Percentiles rank a stretch among this genome's conserved stretches.
Conservation (phyloP, 2,329 filamentous ascomycete genomes). For the Aureobasidium uvarum region DNA sequence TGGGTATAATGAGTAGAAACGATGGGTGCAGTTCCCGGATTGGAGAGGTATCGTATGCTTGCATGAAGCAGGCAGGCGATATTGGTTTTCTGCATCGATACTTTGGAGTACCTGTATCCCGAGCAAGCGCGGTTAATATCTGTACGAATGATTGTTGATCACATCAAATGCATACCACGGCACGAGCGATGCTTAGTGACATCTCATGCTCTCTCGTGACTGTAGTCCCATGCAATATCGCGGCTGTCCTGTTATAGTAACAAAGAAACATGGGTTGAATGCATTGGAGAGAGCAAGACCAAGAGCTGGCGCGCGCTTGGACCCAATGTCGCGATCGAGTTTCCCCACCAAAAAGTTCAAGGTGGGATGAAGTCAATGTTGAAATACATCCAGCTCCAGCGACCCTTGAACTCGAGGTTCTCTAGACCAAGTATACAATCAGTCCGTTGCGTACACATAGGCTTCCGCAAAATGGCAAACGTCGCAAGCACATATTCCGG, state of each 20-base stretch:
- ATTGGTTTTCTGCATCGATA: conserved; percentile 9
- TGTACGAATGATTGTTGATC: background rate
- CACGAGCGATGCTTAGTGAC: background rate
- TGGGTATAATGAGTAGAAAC: background rate
- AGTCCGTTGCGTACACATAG: conserved; percentile 34
- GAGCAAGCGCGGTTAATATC: background rate
- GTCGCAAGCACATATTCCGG: conserved; percentile 38
- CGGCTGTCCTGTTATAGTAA: background rate
- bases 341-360: conserved; percentile 24
- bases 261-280: background rate
- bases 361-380: conserved; percentile 23
- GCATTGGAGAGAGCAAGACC: background rate
- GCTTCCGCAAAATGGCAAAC: conserved; percentile 40
- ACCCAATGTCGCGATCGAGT: conserved; percentile 10
- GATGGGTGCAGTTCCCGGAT: background rate
- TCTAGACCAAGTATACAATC: background rate
- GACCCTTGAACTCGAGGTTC: background rate
- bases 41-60: background rate
- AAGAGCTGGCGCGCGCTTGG: conserved; percentile 4
- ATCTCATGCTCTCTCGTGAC: background rate
- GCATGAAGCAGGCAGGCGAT: conserved; percentile 11
- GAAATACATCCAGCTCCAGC: background rate
- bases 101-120: conserved; percentile 3
- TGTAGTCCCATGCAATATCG: background rate
- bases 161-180: background rate